Percentiles rank a stretch among this genome's conserved stretches.
These are phyloP conservation scores for Hemileccinum impolitum DNA, from an alignment of 768 basidiomycete genomes.

Conservation along the genomic window DNA sequence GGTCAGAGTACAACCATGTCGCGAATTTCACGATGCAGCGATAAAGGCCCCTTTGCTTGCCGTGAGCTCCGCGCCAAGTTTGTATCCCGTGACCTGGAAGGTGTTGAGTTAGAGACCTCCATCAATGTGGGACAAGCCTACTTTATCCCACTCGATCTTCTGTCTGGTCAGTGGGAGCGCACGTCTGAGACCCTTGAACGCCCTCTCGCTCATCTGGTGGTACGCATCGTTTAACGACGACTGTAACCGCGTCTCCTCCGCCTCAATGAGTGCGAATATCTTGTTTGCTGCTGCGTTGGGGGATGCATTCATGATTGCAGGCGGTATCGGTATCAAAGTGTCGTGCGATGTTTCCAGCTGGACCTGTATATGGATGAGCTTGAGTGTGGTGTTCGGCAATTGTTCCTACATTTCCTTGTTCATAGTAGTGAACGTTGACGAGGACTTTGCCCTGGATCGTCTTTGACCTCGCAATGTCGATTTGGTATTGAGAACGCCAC, in stretches of 20 bases:
- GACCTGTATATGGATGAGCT: constrained; percentile 49
- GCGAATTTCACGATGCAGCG: constrained; percentile 19
- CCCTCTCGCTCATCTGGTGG: constrained; percentile 87
- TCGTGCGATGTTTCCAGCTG: constrained; percentile 80
- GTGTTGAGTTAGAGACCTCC: neutral
- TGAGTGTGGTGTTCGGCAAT: neutral
- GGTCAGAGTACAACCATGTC: neutral
- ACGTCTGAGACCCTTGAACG: constrained; percentile 86
- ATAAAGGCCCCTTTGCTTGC: constrained; percentile 59
- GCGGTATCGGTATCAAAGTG: constrained; percentile 60
- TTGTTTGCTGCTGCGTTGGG: constrained; percentile 58
- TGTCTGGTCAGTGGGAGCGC: constrained; percentile 90
- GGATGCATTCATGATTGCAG: constrained; percentile 51
- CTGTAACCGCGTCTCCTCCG: constrained; percentile 81
- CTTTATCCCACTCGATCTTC: constrained; percentile 97
- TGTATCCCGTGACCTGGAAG: constrained; percentile 54
- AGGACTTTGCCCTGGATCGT: constrained; percentile 69
- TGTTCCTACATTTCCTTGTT: constrained; percentile 83
- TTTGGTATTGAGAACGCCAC: constrained; percentile 85
- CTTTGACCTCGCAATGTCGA: constrained; percentile 58
- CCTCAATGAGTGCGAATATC: constrained; percentile 75
- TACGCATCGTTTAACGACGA: constrained; percentile 77
- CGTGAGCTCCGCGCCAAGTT: constrained; percentile 72
- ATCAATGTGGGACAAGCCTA: constrained; percentile 25
- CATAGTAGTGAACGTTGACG: constrained; percentile 93